Evolutionary conservation across 495 filamentous ascomycete genomes (phyloP), one percentile per base, ranked within the genome.

Genomic region (Penicillium egyptiacum): DNA sequence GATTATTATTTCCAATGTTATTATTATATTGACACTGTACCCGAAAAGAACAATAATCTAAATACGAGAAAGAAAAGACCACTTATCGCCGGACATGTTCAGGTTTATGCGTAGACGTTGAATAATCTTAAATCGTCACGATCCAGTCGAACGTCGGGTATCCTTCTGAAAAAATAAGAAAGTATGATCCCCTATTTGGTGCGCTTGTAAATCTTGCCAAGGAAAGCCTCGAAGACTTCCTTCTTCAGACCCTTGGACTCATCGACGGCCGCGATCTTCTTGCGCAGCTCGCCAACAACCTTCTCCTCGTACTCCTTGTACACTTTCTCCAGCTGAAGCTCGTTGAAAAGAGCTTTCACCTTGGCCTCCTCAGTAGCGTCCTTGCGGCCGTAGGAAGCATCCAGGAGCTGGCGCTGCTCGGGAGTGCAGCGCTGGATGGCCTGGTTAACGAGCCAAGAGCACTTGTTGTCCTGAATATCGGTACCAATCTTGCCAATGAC

Each of bases 401-500:
- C 87, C 35, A 83, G 85, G 37, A 91, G 69, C 71, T 87, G 77
- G 63, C 91, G 85, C 82, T 98, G 95, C 73, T 90, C 88, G 11
- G 88, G 82, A 2, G 77, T 89, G 55, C 85, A 88, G 47, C 85
- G 80, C 67, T 84, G 75, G 43, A 98, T 81, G 42, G 95, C 95
- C 73, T 96, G 88, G 80, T 98, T 98, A 68, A 98, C 81, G 20
- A 98, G 72, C 94, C 94, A 98, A 7, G 88, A 92, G 81, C 94
- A 98, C 81, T 98, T 98, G 83, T 98, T 98, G 73, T 98, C 94
- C 79, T 90, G 83, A 69, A 98, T 98, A 68, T 98, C 94, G 57
- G 95, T 98, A 52, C 94, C 94, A 61, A 98, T 95, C 84, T 98
- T 98, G 67, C 94, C 94, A 66, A 98, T 94, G 90, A 96, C 82